These are phyloP conservation scores for Leishmania arabica DNA, from an alignment of 208 protist species.

Conservation along the genomic window DNA sequence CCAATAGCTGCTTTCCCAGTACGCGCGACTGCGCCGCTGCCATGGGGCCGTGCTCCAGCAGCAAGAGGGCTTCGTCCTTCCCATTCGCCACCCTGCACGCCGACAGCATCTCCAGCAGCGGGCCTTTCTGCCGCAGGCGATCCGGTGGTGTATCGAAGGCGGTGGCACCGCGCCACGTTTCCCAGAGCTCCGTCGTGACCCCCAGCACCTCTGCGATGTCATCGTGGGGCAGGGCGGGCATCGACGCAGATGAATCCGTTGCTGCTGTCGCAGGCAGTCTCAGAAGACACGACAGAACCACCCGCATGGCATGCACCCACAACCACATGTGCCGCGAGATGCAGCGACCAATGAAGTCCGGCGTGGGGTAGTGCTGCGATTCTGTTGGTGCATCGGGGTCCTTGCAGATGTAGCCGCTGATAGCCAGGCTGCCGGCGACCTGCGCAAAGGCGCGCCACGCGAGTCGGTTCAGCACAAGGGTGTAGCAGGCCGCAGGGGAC, in stretches of 20 bases:
- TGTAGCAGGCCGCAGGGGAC: conserved; percentile 23
- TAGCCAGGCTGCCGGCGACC: conserved; percentile 23
- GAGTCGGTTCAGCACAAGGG: conserved; percentile 31
- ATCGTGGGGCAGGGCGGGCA: conserved; percentile 4
- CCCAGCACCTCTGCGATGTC: conserved; percentile 16
- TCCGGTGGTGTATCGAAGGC: conserved; percentile 28
- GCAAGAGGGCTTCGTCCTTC: conserved; percentile 20
- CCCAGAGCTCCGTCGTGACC: conserved; percentile 19
- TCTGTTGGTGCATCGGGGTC: conserved; percentile 23
- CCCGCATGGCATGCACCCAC: conserved; percentile 28
- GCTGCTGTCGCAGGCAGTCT: conserved; percentile 2
- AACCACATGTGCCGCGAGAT: conserved; percentile 26
- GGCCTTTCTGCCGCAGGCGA: conserved; percentile 13
- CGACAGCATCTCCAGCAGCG: conserved; percentile 18
- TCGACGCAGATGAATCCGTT: neutral
- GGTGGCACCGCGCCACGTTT: conserved; percentile 18
- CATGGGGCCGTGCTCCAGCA: conserved; percentile 9
- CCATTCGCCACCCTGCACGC: conserved; percentile 18
- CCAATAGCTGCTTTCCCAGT: neutral
- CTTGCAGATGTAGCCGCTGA: conserved; percentile 30
- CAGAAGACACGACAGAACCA: conserved; percentile 13
- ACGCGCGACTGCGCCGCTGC: conserved; percentile 19
- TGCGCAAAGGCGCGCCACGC: conserved; percentile 29
- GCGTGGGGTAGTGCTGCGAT: conserved; percentile 19
- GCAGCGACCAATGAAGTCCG: conserved; percentile 19